Evolutionary conservation across 768 basidiomycete genomes (phyloP), one percentile per base, ranked within the genome.

Genomic region (Trametes maxima): DNA sequence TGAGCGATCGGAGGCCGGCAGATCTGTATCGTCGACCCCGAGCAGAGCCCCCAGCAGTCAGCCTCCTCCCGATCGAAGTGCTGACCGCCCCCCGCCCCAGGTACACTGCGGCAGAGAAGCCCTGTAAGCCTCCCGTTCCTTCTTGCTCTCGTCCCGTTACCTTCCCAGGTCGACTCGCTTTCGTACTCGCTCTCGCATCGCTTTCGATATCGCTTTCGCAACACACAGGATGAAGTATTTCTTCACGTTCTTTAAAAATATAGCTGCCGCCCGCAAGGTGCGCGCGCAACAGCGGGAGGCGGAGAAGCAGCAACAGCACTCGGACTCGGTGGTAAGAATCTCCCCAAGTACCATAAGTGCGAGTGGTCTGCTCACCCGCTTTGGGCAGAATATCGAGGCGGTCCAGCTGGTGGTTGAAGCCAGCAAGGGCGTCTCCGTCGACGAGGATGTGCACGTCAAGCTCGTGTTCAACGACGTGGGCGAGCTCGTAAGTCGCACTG

Each of bases 381-480:
- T 6, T 13, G 21, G 22, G 21, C 17, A 56, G 55, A 56, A 56
- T 47, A 56, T 48, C 46, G 55, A 56, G 37, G 55, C 55, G 22
- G 45, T 56, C 55, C 55, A 56, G 45, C 55, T 56, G 21, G 45
- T 56, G 14, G 55, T 46, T 17, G 55, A 56, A 13, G 55, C 55
- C 24, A 37, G 46, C 46, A 50, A 40, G 56, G 33, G 33, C 25
- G 24, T 49, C 33, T 39, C 36, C 39, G 24, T 40, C 39, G 48
- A 51, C 28, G 60, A 56, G 54, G 46, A 61, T 39, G 48, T 61
- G 39, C 54, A 56, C 37, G 54, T 61, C 45, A 47, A 44, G 47
- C 49, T 61, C 54, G 40, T 51, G 21, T 56, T 61, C 40, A 33
- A 55, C 17, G 53, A 55, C 42, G 42, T 28, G 19, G 60, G 60